Percentiles rank a stretch among this genome's conserved stretches.
phyloP scores from a whole-genome alignment of 345 rosid genomes.

The Ceriops zippeliana region DNA sequence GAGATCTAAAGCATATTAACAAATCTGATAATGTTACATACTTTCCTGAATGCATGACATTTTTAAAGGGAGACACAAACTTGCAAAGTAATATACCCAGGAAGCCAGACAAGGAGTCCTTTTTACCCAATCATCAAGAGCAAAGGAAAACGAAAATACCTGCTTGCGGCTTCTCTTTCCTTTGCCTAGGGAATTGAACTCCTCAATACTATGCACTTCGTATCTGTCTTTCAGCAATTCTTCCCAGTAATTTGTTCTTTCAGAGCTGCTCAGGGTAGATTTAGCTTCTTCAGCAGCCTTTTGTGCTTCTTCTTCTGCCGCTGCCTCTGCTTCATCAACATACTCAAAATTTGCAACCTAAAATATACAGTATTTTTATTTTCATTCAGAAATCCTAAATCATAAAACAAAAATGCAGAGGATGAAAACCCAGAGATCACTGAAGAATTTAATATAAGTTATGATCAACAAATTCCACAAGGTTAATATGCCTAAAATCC shows the following conservation, averaged over 20 bases:
- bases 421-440: background rate
- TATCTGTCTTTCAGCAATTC: conserved; percentile 76
- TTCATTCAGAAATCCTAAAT: conserved; percentile 11
- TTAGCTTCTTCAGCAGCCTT: conserved; percentile 56
- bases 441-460: background rate
- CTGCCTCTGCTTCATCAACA: conserved; percentile 77
- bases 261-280: conserved; percentile 48
- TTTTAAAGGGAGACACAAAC: background rate
- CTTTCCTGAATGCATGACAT: too few relatives aligned
- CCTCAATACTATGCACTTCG: conserved; percentile 82
- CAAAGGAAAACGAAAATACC: conserved; percentile 39
- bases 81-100: background rate
- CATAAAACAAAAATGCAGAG: background rate
- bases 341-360: conserved; percentile 98
- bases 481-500: background rate
- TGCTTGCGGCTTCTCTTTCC: conserved; percentile 96
- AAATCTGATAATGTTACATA: too few relatives aligned
- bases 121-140: background rate
- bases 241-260: conserved; percentile 84
- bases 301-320: conserved; percentile 59
- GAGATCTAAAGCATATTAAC: too few relatives aligned
- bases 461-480: background rate
- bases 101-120: background rate
- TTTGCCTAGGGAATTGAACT: conserved; percentile 81
- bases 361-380: conserved; percentile 11